phyloP scores from a whole-genome alignment of 75 land plant species.

The Cryptomeria japonica region DNA sequence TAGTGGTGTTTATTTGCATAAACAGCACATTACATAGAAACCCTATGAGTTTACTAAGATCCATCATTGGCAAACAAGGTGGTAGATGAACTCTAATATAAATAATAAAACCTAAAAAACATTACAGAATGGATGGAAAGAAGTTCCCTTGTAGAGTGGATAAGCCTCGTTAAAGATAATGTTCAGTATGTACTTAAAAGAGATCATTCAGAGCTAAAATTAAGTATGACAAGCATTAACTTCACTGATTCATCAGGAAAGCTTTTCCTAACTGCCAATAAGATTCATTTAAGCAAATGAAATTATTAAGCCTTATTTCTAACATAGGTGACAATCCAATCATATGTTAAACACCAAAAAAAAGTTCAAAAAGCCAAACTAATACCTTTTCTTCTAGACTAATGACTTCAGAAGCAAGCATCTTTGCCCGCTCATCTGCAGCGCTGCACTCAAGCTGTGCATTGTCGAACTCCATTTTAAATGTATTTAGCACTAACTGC shows the following conservation, averaged over 20 bases:
- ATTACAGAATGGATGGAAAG: not conserved
- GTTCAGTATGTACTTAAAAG: too few species aligned
- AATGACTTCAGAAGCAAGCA: constrained; percentile 94
- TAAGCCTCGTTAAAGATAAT: not conserved
- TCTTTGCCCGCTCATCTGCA: constrained; percentile 88
- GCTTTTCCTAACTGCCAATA: not conserved
- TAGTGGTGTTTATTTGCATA: not conserved
- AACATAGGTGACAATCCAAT: not conserved
- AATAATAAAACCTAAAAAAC: not conserved
- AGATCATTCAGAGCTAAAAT: too few species aligned
- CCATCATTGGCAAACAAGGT: not conserved
- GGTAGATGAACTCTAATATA: not conserved
- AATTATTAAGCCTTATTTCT: not conserved
- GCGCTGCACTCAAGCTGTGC: constrained; percentile 84
- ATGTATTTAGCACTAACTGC: constrained; percentile 59
- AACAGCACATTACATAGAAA: not conserved
- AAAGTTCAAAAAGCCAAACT: not conserved
- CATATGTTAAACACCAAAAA: not conserved
- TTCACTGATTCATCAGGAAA: not conserved
- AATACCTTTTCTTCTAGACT: constrained; percentile 86
- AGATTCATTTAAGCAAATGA: not conserved
- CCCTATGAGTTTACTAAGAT: not conserved
- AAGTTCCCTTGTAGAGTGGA: not conserved
- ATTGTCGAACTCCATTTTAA: constrained; percentile 73
- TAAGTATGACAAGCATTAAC: not conserved